Percentiles rank a stretch among this genome's conserved stretches.
phyloP scores from a whole-genome alignment of 371 early-diverging fungal genomes.

The Mortierella sp. region DNA sequence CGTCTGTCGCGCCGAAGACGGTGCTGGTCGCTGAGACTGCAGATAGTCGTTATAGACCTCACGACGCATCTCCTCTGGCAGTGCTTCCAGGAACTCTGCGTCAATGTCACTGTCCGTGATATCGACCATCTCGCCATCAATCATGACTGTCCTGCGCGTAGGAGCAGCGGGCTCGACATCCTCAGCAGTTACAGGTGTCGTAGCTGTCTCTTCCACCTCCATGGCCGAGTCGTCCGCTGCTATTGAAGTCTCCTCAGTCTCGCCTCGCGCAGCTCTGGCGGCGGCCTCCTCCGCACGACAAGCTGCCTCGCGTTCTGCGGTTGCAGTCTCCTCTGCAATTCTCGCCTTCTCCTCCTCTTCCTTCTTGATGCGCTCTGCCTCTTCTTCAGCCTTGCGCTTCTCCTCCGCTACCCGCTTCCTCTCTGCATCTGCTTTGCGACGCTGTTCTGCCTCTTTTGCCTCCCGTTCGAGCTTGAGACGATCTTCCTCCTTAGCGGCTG shows the following conservation, averaged over 20 bases:
- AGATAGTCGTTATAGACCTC: conserved; percentile 91
- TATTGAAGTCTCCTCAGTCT: conserved; percentile 37
- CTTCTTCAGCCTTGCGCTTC: conserved; percentile 65
- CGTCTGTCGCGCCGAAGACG: conserved; percentile 26
- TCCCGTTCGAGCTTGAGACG: conserved; percentile 54
- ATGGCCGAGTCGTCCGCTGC: conserved; percentile 55
- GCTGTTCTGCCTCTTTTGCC: conserved; percentile 68
- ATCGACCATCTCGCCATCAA: conserved; percentile 85
- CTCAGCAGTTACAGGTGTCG: conserved; percentile 33
- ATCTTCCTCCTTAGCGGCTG: conserved; percentile 77
- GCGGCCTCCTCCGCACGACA: conserved; percentile 34
- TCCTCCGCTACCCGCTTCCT: conserved; percentile 61
- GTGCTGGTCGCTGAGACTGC: conserved; percentile 60
- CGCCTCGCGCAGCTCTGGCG: conserved; percentile 51
- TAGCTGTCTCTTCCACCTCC: conserved; percentile 57
- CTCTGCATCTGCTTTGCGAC: conserved; percentile 64
- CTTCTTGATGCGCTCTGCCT: conserved; percentile 57
- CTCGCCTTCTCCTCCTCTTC: conserved; percentile 44
- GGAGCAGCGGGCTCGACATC: conserved; percentile 54
- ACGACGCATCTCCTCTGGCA: conserved; percentile 94
- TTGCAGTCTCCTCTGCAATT: conserved; percentile 46
- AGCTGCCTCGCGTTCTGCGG: conserved; percentile 18
- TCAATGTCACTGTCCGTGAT: conserved; percentile 96
- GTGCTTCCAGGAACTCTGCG: conserved; percentile 91
- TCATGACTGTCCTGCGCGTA: conserved; percentile 58